Base-by-base conservation (phyloP, 805 yeast species). In the Nakazawaea holstii region DNA sequence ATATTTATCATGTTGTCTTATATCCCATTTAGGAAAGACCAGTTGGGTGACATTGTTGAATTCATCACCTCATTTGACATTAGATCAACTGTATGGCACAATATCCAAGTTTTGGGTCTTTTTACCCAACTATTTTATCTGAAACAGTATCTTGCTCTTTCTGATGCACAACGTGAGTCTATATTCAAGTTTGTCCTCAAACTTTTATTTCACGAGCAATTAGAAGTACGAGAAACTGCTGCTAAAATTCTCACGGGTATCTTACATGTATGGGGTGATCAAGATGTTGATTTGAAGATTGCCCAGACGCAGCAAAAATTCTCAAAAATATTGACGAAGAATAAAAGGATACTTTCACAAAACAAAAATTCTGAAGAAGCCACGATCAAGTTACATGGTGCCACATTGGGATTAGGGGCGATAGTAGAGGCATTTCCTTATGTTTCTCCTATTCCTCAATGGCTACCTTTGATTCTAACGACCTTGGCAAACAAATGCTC, bases 401-500 rank as follows among this genome's bases (percentile, higher is more conserved):
- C 95, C 2, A 82, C 91, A 0, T 67, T 94, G 24, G 98, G 97
- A 0, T 67, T 92, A 2, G 96, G 97, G 8, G 87, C 97, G 0
- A 67, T 92, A 38, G 79, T 94, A 1, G 81, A 83, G 41, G 97
- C 98, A 0, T 94, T 86, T 65, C 92, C 98, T 2, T 94, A 90
- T 58, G 69, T 74, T 2, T 84, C 96, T 1, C 99, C 99, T 0
- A 91, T 96, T 2, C 98, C 99, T 1, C 46, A 54, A 27, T 94
- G 97, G 97, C 73, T 92, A 15, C 97, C 98, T 0, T 66, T 70
- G 8, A 77, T 87, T 13, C 69, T 92, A 52, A 74, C 85, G 1
- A 68, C 77, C 1, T 66, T 94, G 49, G 90, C 96, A 0, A 77
- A 76, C 26, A 82, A 81, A 60, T 82, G 89, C 2, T 74, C 84